A percentile compares a stretch with the other conserved stretches of the same genome.
These are phyloP conservation scores for Ceratobasidium theobromae DNA, from an alignment of 1,284 basidiomycete species.

Conservation along the genomic window DNA sequence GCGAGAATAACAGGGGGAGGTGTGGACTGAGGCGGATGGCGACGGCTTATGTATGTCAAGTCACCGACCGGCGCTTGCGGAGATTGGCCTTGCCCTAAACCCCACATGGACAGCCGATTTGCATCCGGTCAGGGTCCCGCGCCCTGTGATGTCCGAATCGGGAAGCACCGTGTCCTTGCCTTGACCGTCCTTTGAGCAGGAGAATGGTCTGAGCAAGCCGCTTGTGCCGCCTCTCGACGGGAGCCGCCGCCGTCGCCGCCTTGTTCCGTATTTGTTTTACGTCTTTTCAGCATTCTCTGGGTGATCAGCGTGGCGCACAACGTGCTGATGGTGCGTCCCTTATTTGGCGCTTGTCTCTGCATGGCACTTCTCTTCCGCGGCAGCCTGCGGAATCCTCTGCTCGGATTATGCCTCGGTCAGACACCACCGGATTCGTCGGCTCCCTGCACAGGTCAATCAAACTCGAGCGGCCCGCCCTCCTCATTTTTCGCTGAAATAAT, in stretches of 20 bases:
- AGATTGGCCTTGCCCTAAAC: background rate
- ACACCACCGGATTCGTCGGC: background rate
- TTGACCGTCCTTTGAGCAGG: too few species aligned
- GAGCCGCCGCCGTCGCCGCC: background rate
- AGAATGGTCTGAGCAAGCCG: too few species aligned
- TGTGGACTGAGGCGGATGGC: background rate
- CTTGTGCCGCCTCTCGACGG: too few species aligned
- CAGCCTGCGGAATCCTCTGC: too few species aligned
- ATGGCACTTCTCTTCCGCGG: too few species aligned
- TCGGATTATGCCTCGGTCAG: too few species aligned
- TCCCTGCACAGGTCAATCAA: background rate
- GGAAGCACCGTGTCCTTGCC: background rate
- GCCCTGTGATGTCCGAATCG: background rate
- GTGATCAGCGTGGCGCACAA: slow-evolving; percentile 15
- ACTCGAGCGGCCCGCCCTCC: slow-evolving; percentile 1
- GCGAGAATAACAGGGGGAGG: background rate
- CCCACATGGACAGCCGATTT: background rate
- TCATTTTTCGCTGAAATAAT: too few species aligned
- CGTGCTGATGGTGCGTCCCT: slow-evolving; percentile 16
- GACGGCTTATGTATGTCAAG: slow-evolving; percentile 5
- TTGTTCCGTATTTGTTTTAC: background rate
- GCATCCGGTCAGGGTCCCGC: background rate
- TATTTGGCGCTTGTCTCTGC: background rate
- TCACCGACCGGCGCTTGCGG: background rate
- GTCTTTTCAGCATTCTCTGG: slow-evolving; percentile 21